Evolutionary conservation across 2,329 filamentous ascomycete species (phyloP).

Genomic region (Aspergillus terreus): DNA sequence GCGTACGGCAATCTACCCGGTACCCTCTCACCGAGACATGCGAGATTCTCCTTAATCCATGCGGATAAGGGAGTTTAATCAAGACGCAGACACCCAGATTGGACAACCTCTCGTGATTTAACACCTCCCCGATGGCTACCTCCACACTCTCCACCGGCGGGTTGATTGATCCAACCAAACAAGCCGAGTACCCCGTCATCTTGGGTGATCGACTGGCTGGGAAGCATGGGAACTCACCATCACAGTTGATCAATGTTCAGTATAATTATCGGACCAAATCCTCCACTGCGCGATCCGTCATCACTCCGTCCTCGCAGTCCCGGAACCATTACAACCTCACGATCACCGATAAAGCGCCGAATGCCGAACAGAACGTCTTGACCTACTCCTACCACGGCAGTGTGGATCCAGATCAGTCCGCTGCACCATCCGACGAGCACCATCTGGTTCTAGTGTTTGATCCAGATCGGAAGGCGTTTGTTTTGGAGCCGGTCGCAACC

Average conservation of each 20-base stretch:
- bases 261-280: conserved; percentile 47
- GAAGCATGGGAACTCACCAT: conserved; percentile 17
- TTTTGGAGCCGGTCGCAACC: conserved; percentile 77
- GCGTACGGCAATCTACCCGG: conserved; percentile 9
- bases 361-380: conserved; percentile 35
- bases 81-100: conserved; percentile 3
- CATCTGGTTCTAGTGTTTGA: conserved; percentile 67
- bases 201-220: conserved; percentile 41
- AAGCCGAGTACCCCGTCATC: conserved; percentile 45
- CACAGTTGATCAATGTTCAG: conserved; percentile 38
- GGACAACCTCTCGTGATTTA: background rate
- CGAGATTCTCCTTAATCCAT: conserved; percentile 5
- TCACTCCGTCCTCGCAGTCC: conserved; percentile 31
- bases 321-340: conserved; percentile 38
- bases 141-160: conserved; percentile 28
- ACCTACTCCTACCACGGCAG: conserved; percentile 40
- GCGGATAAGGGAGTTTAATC: conserved; percentile 4
- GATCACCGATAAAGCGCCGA: conserved; percentile 40
- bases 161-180: conserved; percentile 43
- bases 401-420: conserved; percentile 32
- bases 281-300: conserved; percentile 34
- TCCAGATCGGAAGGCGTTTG: conserved; percentile 67
- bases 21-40: conserved; percentile 11
- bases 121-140: conserved; percentile 25
- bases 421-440: conserved; percentile 26